Evolutionary conservation across 192 early-diverging fungal species (phyloP), one percentile per base, ranked within the genome.

Genomic region (Phycomyces blakesleeanus): DNA sequence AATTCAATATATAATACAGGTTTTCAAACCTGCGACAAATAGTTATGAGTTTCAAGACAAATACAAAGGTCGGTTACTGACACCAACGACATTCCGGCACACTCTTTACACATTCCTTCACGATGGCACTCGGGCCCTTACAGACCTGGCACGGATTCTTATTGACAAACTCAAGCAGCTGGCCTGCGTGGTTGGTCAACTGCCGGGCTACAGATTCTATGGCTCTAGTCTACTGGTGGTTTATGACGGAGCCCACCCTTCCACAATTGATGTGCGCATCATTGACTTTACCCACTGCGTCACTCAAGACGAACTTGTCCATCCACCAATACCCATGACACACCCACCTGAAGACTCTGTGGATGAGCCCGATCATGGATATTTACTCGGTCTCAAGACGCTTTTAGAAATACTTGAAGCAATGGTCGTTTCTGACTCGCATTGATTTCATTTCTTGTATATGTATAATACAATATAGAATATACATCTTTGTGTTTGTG

Each of bases 231-330:
- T 98, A 27, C 68, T 98, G 63, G 81, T 98, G 18, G 83, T 97
- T 39, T 98, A 98, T 67, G 94, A 98, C 53, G 96, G 93, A 63
- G 1, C 15, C 5, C 26, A 49, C 1, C 29, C 25, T 1, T 50
- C 62, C 12, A 79, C 83, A 15, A 87, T 89, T n/a, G 87, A 94
- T 59, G 73, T 98, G 38, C 86, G 85, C 50, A 90, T 98, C 71
- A 98, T 98, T 61, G 96, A 98, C 74, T 98, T 96, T 76, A 90
- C 93, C 10, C 88, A 96, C 64, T 92, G 91, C 60, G 87, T 92
- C 3, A 81, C 85, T 3, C 80, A 78, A 22, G 66, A 66, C 4
- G 78, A 69, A 29, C n/a, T 67, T 20, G 24, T 29, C 38, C 57
- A 77, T 21, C 51, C 55, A 41, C 37, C 55, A 6, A 26, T 52